phyloP scores from a whole-genome alignment of 768 basidiomycete species.

The Pleurotus platypus region DNA sequence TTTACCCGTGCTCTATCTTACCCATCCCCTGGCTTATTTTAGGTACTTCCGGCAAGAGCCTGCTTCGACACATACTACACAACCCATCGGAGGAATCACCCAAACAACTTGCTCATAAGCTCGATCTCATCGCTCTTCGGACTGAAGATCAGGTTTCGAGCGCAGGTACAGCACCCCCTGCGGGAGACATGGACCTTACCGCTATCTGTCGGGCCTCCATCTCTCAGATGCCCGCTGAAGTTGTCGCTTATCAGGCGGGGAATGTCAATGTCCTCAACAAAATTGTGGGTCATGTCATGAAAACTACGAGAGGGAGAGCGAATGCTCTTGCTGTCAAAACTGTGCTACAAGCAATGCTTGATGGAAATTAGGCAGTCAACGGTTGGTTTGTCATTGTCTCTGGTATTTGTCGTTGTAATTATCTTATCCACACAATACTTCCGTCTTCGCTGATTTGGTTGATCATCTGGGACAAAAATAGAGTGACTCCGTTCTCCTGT shows the following conservation, averaged over 20 bases:
- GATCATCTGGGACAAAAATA: no score
- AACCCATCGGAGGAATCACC: constrained; percentile 33
- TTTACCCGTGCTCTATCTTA: neutral
- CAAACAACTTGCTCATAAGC: constrained; percentile 41
- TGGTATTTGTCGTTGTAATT: no score
- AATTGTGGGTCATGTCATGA: constrained; percentile 85
- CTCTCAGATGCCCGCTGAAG: constrained; percentile 60
- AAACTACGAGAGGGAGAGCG: constrained; percentile 70
- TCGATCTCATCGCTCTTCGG: constrained; percentile 42
- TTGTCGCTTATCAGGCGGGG: constrained; percentile 60
- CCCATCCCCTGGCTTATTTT: constrained; percentile 10
- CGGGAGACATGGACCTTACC: constrained; percentile 37
- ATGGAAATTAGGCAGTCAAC: neutral
- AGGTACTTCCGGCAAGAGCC: constrained; percentile 77
- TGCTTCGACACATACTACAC: constrained; percentile 70
- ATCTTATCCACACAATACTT: no score
- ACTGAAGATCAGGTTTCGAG: constrained; percentile 7
- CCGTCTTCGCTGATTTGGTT: no score
- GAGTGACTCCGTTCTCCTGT: no score
- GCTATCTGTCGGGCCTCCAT: constrained; percentile 65
- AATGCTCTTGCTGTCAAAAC: constrained; percentile 61
- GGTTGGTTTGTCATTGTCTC: no score
- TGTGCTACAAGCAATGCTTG: constrained; percentile 46
- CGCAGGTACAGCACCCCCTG: constrained; percentile 10
- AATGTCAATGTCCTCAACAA: constrained; percentile 77